Percentiles rank a stretch among this genome's conserved stretches.
Evolutionary conservation across 805 yeast genomes (phyloP).

Genomic region (Sugiyamaella americana): DNA sequence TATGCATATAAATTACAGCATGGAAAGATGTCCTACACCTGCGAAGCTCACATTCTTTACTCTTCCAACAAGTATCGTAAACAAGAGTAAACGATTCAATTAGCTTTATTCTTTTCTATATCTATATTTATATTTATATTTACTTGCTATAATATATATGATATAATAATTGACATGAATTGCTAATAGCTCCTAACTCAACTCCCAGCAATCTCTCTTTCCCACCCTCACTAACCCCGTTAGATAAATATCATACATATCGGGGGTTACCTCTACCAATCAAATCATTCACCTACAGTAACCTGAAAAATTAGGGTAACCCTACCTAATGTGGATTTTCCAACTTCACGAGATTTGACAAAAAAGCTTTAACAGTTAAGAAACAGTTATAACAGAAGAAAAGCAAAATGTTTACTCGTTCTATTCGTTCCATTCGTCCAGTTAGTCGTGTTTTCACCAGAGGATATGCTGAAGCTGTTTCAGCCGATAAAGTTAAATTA

Average conservation of each 20-base stretch:
- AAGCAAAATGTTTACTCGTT: conserved; percentile 18
- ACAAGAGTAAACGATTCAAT: too few species aligned
- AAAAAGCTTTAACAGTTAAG: background rate
- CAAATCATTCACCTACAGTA: background rate
- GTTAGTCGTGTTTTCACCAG: conserved; percentile 37
- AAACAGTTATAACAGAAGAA: background rate
- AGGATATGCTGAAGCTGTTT: conserved; percentile 82
- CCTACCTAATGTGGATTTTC: background rate
- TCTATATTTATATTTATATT: too few species aligned
- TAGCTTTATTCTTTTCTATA: too few species aligned
- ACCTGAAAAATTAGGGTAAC: background rate
- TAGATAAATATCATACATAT: background rate
- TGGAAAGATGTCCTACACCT: too few species aligned
- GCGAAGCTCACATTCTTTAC: too few species aligned
- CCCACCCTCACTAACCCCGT: too few species aligned
- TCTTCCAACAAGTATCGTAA: too few species aligned
- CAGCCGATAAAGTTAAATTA: conserved; percentile 71
- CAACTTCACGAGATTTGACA: background rate
- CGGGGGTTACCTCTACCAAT: background rate
- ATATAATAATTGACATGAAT: too few species aligned
- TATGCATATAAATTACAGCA: too few species aligned
- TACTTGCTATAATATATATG: too few species aligned
- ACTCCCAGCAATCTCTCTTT: too few species aligned
- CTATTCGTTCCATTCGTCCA: conserved; percentile 14
- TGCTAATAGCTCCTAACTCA: too few species aligned